A percentile compares a stretch with the other conserved stretches of the same genome.
These are phyloP conservation scores for Schwanniomyces vanrijiae DNA, from an alignment of 805 yeast genomes.

Conservation along the genomic window DNA sequence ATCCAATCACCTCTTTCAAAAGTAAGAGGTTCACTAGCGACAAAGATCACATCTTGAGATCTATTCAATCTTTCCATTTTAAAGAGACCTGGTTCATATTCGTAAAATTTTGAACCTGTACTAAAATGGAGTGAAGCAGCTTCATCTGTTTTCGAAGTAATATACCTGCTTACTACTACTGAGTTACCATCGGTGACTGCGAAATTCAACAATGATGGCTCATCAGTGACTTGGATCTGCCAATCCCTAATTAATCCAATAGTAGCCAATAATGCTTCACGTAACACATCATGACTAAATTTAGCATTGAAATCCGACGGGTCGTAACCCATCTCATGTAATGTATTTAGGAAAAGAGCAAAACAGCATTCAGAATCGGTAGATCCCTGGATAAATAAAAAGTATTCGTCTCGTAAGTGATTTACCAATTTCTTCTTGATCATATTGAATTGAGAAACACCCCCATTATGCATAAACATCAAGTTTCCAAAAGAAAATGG, in stretches of 20 bases:
- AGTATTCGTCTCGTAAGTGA: constrained; percentile 77
- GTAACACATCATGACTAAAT: constrained; percentile 55
- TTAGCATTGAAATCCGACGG: constrained; percentile 41
- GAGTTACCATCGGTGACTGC: constrained; percentile 93
- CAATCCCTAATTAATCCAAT: constrained; percentile 76
- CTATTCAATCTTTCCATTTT: constrained; percentile 92
- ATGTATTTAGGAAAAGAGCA: constrained; percentile 79
- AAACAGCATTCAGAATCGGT: constrained; percentile 96
- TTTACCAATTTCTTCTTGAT: constrained; percentile 74
- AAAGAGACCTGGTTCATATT: constrained; percentile 87
- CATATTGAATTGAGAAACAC: constrained; percentile 66
- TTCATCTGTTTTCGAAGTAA: constrained; percentile 86
- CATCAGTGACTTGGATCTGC: constrained; percentile 61
- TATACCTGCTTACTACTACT: constrained; percentile 84
- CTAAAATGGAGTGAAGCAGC: constrained; percentile 96
- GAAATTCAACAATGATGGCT: constrained; percentile 84
- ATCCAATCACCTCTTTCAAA: constrained; percentile 98
- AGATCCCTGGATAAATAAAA: constrained; percentile 82
- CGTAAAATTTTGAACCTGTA: constrained; percentile 88
- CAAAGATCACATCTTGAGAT: constrained; percentile 93
- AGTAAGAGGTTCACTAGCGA: constrained; percentile 94
- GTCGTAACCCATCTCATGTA: constrained; percentile 73
- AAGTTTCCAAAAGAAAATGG: constrained; percentile 86
- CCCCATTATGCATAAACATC: constrained; percentile 98
- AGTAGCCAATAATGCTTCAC: constrained; percentile 70